Conservation (phyloP, 1,139 yeast species). For the Torulaspora pretoriensis region DNA sequence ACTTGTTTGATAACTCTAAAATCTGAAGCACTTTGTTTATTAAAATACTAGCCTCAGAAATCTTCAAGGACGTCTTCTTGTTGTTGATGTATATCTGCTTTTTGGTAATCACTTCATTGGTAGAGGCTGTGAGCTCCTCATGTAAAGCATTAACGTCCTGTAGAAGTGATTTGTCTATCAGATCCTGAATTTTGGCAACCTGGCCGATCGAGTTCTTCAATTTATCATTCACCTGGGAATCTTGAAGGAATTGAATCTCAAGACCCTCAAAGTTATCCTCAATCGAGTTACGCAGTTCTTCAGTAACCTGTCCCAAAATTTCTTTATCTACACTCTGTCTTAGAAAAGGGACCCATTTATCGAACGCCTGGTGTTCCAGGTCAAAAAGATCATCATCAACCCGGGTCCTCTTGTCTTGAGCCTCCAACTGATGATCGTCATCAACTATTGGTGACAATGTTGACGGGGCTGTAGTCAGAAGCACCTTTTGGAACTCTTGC, state of each 20-base stretch:
- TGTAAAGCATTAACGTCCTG: constrained; percentile 33
- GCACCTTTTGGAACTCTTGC: constrained; percentile 31
- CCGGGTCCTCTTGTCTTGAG: constrained; percentile 1
- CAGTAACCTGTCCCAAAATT: constrained; percentile 24
- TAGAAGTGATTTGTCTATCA: constrained; percentile 28
- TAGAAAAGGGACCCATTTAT: constrained; percentile 36
- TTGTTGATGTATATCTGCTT: constrained; percentile 53
- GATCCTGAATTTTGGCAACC: constrained; percentile 30
- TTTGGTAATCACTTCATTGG: constrained; percentile 55
- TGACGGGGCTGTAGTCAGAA: constrained; percentile 24
- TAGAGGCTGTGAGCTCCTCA: constrained; percentile 57
- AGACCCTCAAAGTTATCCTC: constrained; percentile 36
- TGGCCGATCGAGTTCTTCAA: constrained; percentile 31
- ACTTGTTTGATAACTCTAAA: constrained; percentile 78
- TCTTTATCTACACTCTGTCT: constrained; percentile 30
- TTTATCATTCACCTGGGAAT: constrained; percentile 35
- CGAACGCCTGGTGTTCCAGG: constrained; percentile 30
- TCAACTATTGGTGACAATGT: constrained; percentile 10
- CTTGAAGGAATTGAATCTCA: constrained; percentile 35
- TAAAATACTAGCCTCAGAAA: constrained; percentile 58
- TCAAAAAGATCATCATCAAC: constrained; percentile 24
- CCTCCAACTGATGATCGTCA: constrained; percentile 4
- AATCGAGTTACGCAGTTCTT: constrained; percentile 32
- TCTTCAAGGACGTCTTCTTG: constrained; percentile 56
- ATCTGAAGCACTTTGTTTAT: constrained; percentile 73